phyloP scores from a whole-genome alignment of 306 rosid species.

The Fragaria vesca region DNA sequence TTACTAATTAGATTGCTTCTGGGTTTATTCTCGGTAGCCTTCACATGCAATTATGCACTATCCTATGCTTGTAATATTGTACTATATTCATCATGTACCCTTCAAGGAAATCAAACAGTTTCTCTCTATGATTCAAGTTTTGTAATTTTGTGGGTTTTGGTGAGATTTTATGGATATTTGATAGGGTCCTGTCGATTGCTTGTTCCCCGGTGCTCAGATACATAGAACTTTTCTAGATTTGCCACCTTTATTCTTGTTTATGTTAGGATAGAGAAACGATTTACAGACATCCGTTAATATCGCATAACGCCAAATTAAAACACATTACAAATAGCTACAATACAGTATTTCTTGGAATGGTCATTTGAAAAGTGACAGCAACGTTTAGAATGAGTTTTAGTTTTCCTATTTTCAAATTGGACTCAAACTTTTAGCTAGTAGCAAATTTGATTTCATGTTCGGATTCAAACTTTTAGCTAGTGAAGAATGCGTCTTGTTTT shows the following conservation, averaged over 20 bases:
- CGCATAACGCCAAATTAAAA: not conserved
- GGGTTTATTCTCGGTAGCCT: slow-evolving; percentile 18
- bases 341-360: not conserved
- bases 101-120: slow-evolving; percentile 26
- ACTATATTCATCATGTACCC: slow-evolving; percentile 1
- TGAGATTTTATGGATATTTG: slow-evolving; percentile 30
- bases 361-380: not conserved
- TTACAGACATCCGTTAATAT: no score
- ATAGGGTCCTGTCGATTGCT: slow-evolving; percentile 36
- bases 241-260: not conserved
- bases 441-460: no score
- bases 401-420: no score
- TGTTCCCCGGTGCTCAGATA: slow-evolving; percentile 38
- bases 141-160: slow-evolving; percentile 32
- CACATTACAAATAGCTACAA: not conserved
- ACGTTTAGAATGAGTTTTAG: not conserved
- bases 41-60: slow-evolving; percentile 37
- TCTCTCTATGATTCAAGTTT: slow-evolving; percentile 34
- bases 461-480: no score
- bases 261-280: not conserved
- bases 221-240: not conserved
- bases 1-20: not conserved
- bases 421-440: no score
- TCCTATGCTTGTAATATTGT: slow-evolving; percentile 19
- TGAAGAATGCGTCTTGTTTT: no score